Conservation (phyloP, 78 protist species). For the Polysphondylium violaceum region DNA sequence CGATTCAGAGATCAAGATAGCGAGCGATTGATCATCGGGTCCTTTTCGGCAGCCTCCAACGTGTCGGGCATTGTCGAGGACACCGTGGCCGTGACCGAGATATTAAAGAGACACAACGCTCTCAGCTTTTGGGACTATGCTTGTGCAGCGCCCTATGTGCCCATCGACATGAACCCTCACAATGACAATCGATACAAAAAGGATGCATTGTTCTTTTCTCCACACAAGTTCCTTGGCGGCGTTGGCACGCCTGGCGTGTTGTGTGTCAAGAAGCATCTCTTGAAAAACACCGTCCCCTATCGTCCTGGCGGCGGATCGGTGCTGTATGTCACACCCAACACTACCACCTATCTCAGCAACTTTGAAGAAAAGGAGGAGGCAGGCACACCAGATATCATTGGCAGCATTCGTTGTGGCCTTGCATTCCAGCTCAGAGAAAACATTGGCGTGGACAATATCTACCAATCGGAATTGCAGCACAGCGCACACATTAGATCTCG, state of each 20-base stretch:
- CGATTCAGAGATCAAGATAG: neutral
- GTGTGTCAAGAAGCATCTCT: slow-evolving; percentile 67
- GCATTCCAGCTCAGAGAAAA: slow-evolving; percentile 60
- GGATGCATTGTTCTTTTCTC: slow-evolving; percentile 93
- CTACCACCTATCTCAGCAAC: slow-evolving; percentile 84
- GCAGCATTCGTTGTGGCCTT: slow-evolving; percentile 90
- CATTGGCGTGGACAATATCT: slow-evolving; percentile 29
- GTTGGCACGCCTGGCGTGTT: slow-evolving; percentile 93
- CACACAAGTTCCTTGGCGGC: slow-evolving; percentile 96
- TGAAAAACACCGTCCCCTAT: slow-evolving; percentile 17
- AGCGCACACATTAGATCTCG: neutral
- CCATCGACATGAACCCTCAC: slow-evolving; percentile 81
- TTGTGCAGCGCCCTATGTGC: slow-evolving; percentile 90
- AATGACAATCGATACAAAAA: slow-evolving; percentile 14
- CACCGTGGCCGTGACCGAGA: slow-evolving; percentile 59
- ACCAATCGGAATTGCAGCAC: slow-evolving; percentile 9
- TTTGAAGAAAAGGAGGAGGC: slow-evolving; percentile 92
- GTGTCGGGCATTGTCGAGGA: slow-evolving; percentile 91
- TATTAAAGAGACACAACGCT: slow-evolving; percentile 86
- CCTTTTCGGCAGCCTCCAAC: slow-evolving; percentile 93
- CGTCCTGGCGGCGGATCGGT: slow-evolving; percentile 95
- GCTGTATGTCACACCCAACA: slow-evolving; percentile 75
- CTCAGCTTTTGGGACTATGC: slow-evolving; percentile 93
- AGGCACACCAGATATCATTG: slow-evolving; percentile 95
- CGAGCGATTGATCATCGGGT: slow-evolving; percentile 77